phyloP scores from a whole-genome alignment of 768 basidiomycete species.

The Russula emetica region DNA sequence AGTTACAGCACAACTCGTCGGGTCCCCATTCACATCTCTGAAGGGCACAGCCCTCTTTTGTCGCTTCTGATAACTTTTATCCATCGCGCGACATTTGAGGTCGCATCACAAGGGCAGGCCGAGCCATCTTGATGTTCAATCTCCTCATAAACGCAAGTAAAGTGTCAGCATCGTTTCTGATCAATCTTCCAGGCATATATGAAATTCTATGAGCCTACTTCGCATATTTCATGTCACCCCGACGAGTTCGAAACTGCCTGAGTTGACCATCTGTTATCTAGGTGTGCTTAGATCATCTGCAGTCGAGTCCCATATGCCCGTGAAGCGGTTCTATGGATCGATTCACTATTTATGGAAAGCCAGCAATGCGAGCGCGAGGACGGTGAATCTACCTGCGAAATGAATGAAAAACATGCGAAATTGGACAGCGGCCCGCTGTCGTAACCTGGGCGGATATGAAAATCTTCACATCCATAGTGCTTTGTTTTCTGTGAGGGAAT shows the following conservation, averaged over 20 bases:
- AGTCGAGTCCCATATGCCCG: neutral
- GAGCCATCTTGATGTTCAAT: neutral
- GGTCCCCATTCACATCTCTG: neutral
- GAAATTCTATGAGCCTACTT: neutral
- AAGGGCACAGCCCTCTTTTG: neutral
- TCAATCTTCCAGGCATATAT: neutral
- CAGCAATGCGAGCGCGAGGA: neutral
- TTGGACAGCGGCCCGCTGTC: neutral
- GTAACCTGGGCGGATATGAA: slow-evolving; percentile 14
- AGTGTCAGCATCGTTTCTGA: neutral
- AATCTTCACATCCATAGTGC: neutral
- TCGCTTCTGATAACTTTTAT: neutral
- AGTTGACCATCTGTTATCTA: neutral
- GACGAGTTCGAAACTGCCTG: neutral
- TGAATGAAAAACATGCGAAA: slow-evolving; percentile 1
- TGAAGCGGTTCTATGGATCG: neutral
- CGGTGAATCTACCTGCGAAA: neutral
- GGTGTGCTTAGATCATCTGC: neutral
- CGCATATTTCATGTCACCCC: neutral
- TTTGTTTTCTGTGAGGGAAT: neutral
- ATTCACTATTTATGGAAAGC: neutral
- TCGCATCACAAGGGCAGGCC: neutral
- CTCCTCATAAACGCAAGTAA: neutral
- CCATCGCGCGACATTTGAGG: neutral
- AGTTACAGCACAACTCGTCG: neutral